Conservation (phyloP, 1,284 basidiomycete genomes). For the Pseudozyma sp. region DNA sequence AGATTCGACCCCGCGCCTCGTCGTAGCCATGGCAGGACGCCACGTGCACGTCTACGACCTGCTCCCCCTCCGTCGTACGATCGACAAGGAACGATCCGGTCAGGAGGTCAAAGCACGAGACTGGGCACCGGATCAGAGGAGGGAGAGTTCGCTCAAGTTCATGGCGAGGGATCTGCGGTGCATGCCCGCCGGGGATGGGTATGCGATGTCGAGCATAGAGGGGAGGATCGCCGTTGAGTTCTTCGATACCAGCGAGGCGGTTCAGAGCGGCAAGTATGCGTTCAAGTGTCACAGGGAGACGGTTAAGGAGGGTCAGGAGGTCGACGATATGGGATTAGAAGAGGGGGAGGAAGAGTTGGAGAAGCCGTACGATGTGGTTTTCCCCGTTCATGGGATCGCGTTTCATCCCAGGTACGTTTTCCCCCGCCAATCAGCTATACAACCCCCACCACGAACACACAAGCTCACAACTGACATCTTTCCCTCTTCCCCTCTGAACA, state of each 20-base stretch:
- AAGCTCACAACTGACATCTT: neutral
- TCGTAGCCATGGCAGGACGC: constrained; percentile 61
- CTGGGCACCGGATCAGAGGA: constrained; percentile 72
- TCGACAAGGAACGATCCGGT: constrained; percentile 26
- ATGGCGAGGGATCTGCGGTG: constrained; percentile 90
- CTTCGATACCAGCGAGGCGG: constrained; percentile 82
- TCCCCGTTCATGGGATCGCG: constrained; percentile 92
- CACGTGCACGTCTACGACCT: constrained; percentile 60
- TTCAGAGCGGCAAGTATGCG: constrained; percentile 89
- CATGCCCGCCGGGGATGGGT: constrained; percentile 92
- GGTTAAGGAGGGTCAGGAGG: constrained; percentile 68
- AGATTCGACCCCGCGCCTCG: constrained; percentile 50
- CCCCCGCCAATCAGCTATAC: neutral
- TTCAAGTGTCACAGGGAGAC: constrained; percentile 96
- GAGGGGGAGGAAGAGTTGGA: constrained; percentile 71
- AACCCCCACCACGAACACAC: neutral
- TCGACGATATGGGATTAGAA: neutral
- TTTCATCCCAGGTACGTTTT: constrained; percentile 79
- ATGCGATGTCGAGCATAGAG: constrained; percentile 92
- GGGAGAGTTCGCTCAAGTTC: constrained; percentile 94
- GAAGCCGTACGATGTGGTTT: constrained; percentile 88
- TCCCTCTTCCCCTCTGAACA: neutral
- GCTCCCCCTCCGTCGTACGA: constrained; percentile 26
- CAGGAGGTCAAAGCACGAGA: constrained; percentile 29
- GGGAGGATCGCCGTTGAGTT: constrained; percentile 97